phyloP scores from a whole-genome alignment of 2,329 filamentous ascomycete species.

The Lasiodiplodia gonubiensis region DNA sequence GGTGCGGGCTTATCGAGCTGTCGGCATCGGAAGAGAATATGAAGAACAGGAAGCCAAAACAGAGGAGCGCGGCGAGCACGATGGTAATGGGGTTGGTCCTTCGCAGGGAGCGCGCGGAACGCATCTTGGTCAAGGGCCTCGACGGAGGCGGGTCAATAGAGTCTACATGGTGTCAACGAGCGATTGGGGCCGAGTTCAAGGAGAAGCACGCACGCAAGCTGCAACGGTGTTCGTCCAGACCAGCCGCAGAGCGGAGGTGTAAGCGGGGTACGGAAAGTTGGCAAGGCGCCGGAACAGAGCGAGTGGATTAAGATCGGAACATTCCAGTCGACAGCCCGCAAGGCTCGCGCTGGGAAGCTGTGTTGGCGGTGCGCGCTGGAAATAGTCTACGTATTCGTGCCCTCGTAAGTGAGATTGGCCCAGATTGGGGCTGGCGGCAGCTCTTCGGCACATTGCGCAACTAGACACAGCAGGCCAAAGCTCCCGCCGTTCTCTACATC shows the following conservation, averaged over 20 bases:
- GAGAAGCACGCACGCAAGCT: slow-evolving; percentile 16
- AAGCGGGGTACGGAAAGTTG: background rate
- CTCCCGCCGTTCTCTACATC: background rate
- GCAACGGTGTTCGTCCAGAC: slow-evolving; percentile 8
- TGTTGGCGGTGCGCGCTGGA: slow-evolving; percentile 18
- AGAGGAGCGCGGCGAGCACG: slow-evolving; percentile 71
- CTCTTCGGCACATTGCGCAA: slow-evolving; percentile 4
- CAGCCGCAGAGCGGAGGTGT: slow-evolving; percentile 18
- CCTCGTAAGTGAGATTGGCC: slow-evolving; percentile 22
- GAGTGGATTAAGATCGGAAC: background rate
- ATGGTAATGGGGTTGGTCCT: slow-evolving; percentile 80
- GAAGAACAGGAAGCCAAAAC: slow-evolving; percentile 63
- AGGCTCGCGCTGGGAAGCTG: slow-evolving; percentile 15
- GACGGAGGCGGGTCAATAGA: slow-evolving; percentile 7
- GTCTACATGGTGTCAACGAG: slow-evolving; percentile 6
- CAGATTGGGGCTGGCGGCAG: background rate
- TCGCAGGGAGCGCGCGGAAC: slow-evolving; percentile 71
- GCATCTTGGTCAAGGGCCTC: slow-evolving; percentile 49
- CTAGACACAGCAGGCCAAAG: background rate
- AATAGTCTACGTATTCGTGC: slow-evolving; percentile 18
- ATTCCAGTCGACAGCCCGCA: slow-evolving; percentile 19
- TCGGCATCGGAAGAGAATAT: slow-evolving; percentile 63
- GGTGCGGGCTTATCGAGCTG: slow-evolving; percentile 55
- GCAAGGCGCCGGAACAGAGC: slow-evolving; percentile 8
- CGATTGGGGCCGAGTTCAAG: background rate